These are phyloP conservation scores for Yamagishiella unicocca DNA, from an alignment of 139 green algal genomes.

Conservation along the genomic window DNA sequence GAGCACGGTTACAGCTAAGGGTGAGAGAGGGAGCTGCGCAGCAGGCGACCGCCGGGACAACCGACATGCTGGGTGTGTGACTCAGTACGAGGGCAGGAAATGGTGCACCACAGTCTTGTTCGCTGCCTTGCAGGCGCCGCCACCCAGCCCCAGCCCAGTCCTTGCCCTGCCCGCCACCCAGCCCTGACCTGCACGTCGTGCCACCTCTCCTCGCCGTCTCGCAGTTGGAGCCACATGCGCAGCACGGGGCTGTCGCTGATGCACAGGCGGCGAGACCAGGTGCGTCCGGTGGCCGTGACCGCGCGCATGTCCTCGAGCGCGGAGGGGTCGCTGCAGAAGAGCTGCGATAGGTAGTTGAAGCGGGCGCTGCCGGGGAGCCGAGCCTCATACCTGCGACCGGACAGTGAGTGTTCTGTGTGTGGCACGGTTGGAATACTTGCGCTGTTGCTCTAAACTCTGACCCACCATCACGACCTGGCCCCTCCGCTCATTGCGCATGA, in stretches of 20 bases:
- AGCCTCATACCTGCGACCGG: constrained; percentile 5
- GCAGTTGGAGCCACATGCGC: constrained; percentile 19
- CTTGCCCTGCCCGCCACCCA: not conserved
- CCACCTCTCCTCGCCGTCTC: constrained; percentile 7
- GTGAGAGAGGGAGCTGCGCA: too few species aligned
- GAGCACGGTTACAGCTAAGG: too few species aligned
- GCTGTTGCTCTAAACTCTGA: too few species aligned
- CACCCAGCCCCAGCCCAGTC: not conserved
- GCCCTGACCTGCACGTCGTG: constrained; percentile 44
- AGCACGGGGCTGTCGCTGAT: constrained; percentile 23
- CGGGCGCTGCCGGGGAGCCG: constrained; percentile 11
- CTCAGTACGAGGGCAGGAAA: too few species aligned
- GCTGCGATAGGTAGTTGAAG: constrained; percentile 17
- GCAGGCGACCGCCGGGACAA: too few species aligned
- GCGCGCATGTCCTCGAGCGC: constrained; percentile 19
- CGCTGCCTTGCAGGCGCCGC: not conserved
- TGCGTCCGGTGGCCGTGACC: not conserved
- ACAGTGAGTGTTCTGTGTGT: too few species aligned
- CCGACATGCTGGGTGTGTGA: too few species aligned
- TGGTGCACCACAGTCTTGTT: too few species aligned
- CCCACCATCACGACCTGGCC: too few species aligned
- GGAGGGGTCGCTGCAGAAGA: constrained; percentile 2
- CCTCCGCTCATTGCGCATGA: not conserved
- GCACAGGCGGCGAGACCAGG: constrained; percentile 11
- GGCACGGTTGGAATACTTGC: too few species aligned